Base-by-base conservation (phyloP, 208 protist species). In the Acanthamoeba quina region DNA sequence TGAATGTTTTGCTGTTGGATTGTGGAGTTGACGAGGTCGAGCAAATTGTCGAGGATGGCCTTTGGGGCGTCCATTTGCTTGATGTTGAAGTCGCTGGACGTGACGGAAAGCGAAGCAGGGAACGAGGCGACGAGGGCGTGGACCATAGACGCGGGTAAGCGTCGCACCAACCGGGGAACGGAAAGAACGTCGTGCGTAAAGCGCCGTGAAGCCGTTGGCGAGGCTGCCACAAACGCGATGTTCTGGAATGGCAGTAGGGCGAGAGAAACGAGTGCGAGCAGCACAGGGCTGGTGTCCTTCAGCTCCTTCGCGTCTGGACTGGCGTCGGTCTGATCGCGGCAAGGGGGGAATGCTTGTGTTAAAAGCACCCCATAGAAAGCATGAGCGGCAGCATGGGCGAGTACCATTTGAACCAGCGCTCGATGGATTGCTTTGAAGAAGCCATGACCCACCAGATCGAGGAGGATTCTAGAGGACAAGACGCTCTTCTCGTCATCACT, bases 401-500 rank as follows among this genome's bases (percentile, higher is more conserved):
- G 72, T 82, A 82, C 72, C 72, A 82, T 17, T 29, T 9, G 34
- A 15, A 29, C 72, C 44, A 82, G 56, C 21, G 41, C 72, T 31
- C 44, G 72, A 29, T 82, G 72, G 19, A 82, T 82, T 11, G 72
- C 19, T n/a, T 54, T 41, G 21, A 82, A 82, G 21, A 82, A 82
- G 41, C 44, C 44, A 29, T 82, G 15, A 1, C 52, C 21, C 37
- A 54, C 26, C 6, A 44, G 29, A 37, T 82, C 72, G 11, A 82
- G 21, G 9, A 82, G 72, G 72, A 82, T 82, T 13, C 72, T 7
- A 13, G 72, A 82, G 2, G 72, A 7, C 72, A 82, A 54, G 34
- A 82, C 72, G 72, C 29, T 82, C 72, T n/a, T 82, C 26, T 54
- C 72, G 72, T 82, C 72, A 1, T 82, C 72, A 6, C 41, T n/a